Evolutionary conservation across 495 filamentous ascomycete species (phyloP).

Genomic region (Apiosordaria backusii): DNA sequence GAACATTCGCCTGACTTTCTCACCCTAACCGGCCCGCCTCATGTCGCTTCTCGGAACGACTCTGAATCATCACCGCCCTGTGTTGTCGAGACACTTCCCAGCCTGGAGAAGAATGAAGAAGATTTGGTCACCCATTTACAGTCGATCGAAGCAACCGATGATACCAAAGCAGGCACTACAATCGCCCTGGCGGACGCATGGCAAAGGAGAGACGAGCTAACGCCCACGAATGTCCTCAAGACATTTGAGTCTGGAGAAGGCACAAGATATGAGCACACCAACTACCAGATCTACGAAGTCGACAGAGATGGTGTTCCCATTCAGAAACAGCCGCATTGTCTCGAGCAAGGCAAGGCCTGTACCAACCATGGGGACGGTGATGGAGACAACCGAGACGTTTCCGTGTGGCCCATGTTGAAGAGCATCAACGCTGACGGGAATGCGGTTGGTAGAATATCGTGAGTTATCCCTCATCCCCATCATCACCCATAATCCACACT

Average conservation of each 20-base stretch:
- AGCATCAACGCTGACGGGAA: slow-evolving; percentile 27
- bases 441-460: slow-evolving; percentile 52
- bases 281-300: slow-evolving; percentile 51
- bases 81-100: slow-evolving; percentile 16
- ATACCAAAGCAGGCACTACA: slow-evolving; percentile 31
- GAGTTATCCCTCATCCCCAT: slow-evolving; percentile 10
- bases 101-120: slow-evolving; percentile 22
- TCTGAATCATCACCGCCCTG: slow-evolving; percentile 14
- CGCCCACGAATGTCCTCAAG: slow-evolving; percentile 32
- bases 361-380: slow-evolving; percentile 13
- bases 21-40: slow-evolving; percentile 12
- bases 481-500: background rate
- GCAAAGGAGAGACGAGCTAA: slow-evolving; percentile 33
- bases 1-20: slow-evolving; percentile 34
- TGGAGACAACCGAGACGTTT: slow-evolving; percentile 30
- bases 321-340: slow-evolving; percentile 19
- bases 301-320: slow-evolving; percentile 38
- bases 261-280: slow-evolving; percentile 39
- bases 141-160: slow-evolving; percentile 22
- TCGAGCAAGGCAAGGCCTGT: background rate
- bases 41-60: background rate
- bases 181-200: slow-evolving; percentile 37
- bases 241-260: slow-evolving; percentile 22
- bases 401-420: slow-evolving; percentile 42
- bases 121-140: slow-evolving; percentile 39